Evolutionary conservation across 805 yeast species (phyloP).

Genomic region (Wickerhamomyces chaumierensis): DNA sequence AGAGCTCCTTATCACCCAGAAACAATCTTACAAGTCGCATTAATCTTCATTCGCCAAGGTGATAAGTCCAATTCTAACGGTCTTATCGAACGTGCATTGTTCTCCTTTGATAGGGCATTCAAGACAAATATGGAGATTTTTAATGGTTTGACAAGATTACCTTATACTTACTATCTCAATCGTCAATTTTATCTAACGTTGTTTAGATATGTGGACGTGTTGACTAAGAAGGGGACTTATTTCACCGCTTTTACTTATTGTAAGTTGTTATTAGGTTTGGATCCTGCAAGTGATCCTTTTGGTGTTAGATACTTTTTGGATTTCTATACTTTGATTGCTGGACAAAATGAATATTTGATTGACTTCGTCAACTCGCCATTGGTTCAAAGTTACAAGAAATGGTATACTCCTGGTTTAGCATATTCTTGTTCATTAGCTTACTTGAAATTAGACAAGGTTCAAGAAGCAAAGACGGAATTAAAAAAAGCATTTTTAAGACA

Average conservation of each 20-base stretch:
- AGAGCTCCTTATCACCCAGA: constrained; percentile 66
- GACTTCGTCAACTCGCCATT: constrained; percentile 47
- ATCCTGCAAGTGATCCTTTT: constrained; percentile 73
- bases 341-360: constrained; percentile 51
- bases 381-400: constrained; percentile 42
- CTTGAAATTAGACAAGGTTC: constrained; percentile 27
- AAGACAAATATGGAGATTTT: constrained; percentile 48
- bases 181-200: constrained; percentile 67
- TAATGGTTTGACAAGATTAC: constrained; percentile 48
- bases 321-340: constrained; percentile 57
- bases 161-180: constrained; percentile 64
- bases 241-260: constrained; percentile 69
- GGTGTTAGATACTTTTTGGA: constrained; percentile 81
- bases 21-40: constrained; percentile 68
- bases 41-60: constrained; percentile 66
- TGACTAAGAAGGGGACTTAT: constrained; percentile 70
- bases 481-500: constrained; percentile 39
- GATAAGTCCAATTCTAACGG: constrained; percentile 61
- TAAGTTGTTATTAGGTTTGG: constrained; percentile 54
- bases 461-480: constrained; percentile 37
- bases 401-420: constrained; percentile 67
- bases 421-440: constrained; percentile 59
- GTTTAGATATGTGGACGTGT: constrained; percentile 57
- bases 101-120: constrained; percentile 69
- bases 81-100: constrained; percentile 63